Percentiles rank a stretch among this genome's conserved stretches.
These are phyloP conservation scores for Effrenium voratum DNA, from an alignment of 73 alveolate genomes.

Conservation along the genomic window DNA sequence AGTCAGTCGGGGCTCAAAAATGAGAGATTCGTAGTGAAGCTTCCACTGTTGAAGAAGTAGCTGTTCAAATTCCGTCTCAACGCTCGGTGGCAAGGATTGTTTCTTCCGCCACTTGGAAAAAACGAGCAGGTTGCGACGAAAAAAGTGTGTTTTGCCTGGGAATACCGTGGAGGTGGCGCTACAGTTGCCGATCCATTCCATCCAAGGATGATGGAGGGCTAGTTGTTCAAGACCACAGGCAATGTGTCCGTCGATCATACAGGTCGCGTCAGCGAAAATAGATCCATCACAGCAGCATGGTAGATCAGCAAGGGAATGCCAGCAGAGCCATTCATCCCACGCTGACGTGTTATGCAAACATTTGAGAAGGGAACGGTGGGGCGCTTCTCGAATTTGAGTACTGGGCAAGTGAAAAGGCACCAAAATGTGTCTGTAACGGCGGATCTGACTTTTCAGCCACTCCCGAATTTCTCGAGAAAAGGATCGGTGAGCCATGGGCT, in stretches of 20 bases:
- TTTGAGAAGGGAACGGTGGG: not conserved
- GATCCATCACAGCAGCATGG: not conserved
- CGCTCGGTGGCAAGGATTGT: too few species aligned
- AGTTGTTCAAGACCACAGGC: too few species aligned
- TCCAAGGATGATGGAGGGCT: too few species aligned
- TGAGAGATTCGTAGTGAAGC: not conserved
- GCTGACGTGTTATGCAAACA: not conserved
- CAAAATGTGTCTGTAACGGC: not conserved
- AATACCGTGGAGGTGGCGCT: too few species aligned
- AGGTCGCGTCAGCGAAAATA: too few species aligned
- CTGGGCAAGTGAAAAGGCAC: not conserved
- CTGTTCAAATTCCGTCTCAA: not conserved
- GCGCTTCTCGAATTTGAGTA: not conserved
- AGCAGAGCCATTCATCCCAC: not conserved
- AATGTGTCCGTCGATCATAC: too few species aligned
- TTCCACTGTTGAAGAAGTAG: not conserved
- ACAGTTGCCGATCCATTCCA: too few species aligned
- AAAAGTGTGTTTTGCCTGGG: too few species aligned
- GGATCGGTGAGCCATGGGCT: not conserved
- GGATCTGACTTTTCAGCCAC: not conserved
- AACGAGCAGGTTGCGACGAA: too few species aligned
- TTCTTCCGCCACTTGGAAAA: too few species aligned
- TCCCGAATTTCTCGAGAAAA: too few species aligned
- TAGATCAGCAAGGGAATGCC: not conserved
- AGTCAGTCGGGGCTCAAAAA: not conserved